A percentile compares a stretch with the other conserved stretches of the same genome.
phyloP scores from a whole-genome alignment of 306 rosid genomes.

The Dryas octopetala region DNA sequence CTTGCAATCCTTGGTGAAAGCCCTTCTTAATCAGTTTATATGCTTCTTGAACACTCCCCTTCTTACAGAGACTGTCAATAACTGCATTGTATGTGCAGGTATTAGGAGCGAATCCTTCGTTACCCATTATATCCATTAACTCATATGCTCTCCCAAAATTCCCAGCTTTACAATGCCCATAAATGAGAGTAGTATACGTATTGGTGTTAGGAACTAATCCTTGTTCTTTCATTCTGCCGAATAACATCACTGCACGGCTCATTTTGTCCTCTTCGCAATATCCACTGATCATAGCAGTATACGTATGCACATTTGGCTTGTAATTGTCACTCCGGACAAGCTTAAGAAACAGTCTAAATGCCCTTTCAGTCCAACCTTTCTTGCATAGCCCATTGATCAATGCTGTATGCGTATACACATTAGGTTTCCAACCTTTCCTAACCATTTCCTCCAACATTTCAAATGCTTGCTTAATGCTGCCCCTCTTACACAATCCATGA shows the following conservation, averaged over 20 bases:
- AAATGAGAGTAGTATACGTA: slow-evolving; percentile 70
- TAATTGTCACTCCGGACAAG: slow-evolving; percentile 81
- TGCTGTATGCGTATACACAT: slow-evolving; percentile 75
- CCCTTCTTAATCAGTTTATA: slow-evolving; percentile 55
- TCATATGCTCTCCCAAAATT: slow-evolving; percentile 63
- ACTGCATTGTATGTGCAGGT: slow-evolving; percentile 73
- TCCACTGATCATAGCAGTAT: slow-evolving; percentile 88
- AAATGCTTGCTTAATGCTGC: slow-evolving; percentile 90
- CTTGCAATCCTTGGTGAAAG: slow-evolving; percentile 37
- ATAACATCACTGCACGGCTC: slow-evolving; percentile 82
- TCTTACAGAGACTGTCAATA: slow-evolving; percentile 70
- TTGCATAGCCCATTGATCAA: slow-evolving; percentile 83
- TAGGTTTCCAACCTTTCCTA: slow-evolving; percentile 85
- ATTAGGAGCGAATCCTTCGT: slow-evolving; percentile 73
- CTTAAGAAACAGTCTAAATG: slow-evolving; percentile 84
- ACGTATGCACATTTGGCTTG: slow-evolving; percentile 80
- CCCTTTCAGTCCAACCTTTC: slow-evolving; percentile 98
- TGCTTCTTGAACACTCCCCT: slow-evolving; percentile 68
- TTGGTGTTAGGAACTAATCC: slow-evolving; percentile 73
- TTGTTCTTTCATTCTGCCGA: slow-evolving; percentile 83
- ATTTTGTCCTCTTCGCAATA: slow-evolving; percentile 70
- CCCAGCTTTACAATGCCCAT: slow-evolving; percentile 75
- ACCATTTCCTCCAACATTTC: slow-evolving; percentile 99
- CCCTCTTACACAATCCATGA: slow-evolving; percentile 82
- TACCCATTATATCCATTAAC: slow-evolving; percentile 60